These are phyloP conservation scores for Neofusicoccum umdonicola DNA, from an alignment of 2,329 filamentous ascomycete species.

Conservation along the genomic window DNA sequence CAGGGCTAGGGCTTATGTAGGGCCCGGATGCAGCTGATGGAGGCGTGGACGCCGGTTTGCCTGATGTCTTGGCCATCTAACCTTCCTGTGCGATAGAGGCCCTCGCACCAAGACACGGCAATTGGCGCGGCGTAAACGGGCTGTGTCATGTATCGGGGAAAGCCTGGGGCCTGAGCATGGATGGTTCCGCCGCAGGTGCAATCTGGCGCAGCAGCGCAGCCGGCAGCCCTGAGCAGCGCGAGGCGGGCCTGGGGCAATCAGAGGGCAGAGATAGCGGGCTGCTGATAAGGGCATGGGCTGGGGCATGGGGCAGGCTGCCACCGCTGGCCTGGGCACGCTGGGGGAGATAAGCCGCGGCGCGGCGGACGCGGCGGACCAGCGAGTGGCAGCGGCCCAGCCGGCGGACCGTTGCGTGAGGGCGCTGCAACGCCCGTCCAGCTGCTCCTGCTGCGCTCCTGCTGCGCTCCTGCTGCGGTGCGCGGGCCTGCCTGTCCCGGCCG, in stretches of 20 bases:
- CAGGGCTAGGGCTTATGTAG: slow-evolving; percentile 1
- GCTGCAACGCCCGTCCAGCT: no score
- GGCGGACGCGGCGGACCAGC: neutral
- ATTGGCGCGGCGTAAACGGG: neutral
- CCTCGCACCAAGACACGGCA: neutral
- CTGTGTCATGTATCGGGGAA: neutral
- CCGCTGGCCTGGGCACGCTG: neutral
- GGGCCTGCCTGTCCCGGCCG: no score
- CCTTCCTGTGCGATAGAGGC: neutral
- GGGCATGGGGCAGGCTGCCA: neutral
- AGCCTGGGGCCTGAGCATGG: neutral
- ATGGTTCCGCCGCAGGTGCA: neutral
- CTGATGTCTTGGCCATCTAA: slow-evolving; percentile 4
- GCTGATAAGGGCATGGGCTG: neutral
- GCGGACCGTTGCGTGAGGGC: no score
- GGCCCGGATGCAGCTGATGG: neutral
- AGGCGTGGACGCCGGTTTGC: neutral
- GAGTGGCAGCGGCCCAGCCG: no score
- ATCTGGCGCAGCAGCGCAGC: no score
- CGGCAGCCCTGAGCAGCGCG: no score
- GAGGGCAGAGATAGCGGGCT: neutral
- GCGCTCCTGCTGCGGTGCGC: no score
- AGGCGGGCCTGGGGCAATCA: no score
- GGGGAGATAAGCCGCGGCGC: neutral
- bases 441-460: no score